phyloP scores from a whole-genome alignment of 768 basidiomycete genomes.

The Rhizopogon rudus region DNA sequence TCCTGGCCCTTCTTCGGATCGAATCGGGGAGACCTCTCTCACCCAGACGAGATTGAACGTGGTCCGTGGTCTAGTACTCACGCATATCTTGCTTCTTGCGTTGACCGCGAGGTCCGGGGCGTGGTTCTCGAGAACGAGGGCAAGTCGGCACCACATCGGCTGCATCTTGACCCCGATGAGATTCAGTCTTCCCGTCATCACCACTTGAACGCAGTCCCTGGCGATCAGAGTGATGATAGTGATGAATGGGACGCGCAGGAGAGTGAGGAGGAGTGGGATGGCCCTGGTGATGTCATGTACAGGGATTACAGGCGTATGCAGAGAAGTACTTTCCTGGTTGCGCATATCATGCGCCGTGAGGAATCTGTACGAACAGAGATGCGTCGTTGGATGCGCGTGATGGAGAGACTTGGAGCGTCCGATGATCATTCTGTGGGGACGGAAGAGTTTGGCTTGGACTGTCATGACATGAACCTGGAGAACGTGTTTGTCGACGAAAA shows the following conservation, averaged over 20 bases:
- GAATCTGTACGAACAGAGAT: slow-evolving; percentile 64
- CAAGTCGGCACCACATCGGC: slow-evolving; percentile 64
- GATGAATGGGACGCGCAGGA: slow-evolving; percentile 79
- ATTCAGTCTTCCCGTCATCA: slow-evolving; percentile 69
- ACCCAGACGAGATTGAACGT: slow-evolving; percentile 69
- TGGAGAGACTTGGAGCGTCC: slow-evolving; percentile 49
- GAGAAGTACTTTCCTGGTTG: slow-evolving; percentile 71
- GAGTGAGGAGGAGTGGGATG: slow-evolving; percentile 70
- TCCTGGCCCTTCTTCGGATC: slow-evolving; percentile 92
- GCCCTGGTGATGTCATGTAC: slow-evolving; percentile 75
- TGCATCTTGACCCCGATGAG: slow-evolving; percentile 81
- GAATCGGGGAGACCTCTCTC: slow-evolving; percentile 65
- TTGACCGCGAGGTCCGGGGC: slow-evolving; percentile 65
- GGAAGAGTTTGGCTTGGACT: slow-evolving; percentile 77
- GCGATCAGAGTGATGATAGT: slow-evolving; percentile 69
- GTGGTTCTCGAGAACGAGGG: slow-evolving; percentile 78
- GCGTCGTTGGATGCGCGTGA: slow-evolving; percentile 61
- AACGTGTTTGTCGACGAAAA: slow-evolving; percentile 77
- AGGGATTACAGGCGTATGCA: slow-evolving; percentile 80
- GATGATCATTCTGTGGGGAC: slow-evolving; percentile 19
- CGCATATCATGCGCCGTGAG: slow-evolving; percentile 63
- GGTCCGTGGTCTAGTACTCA: slow-evolving; percentile 67
- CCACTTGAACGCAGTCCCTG: slow-evolving; percentile 59
- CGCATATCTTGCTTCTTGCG: slow-evolving; percentile 62
- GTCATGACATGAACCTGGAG: slow-evolving; percentile 81